phyloP scores from a whole-genome alignment of 495 filamentous ascomycete species.

The Xylaria venustula region DNA sequence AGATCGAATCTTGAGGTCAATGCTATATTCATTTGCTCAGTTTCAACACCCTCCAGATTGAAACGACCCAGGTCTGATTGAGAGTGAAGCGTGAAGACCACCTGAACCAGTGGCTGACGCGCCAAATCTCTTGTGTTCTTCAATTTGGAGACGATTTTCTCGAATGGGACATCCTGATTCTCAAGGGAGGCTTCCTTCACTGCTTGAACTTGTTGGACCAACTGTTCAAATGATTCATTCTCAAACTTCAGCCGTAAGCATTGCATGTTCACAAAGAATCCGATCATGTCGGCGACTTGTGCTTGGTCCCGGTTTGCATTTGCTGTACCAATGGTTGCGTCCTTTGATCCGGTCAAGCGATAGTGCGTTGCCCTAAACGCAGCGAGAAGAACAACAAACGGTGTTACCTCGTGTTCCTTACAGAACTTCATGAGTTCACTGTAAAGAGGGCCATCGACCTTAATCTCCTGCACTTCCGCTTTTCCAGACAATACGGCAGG shows the following conservation, averaged over 20 bases:
- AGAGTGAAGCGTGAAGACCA: slow-evolving; percentile 12
- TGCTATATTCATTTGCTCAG: background rate
- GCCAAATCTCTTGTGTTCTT: background rate
- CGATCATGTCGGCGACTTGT: slow-evolving; percentile 1
- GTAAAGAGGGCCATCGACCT: background rate
- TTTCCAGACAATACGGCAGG: background rate
- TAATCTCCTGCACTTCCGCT: background rate
- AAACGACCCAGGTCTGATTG: slow-evolving; percentile 7
- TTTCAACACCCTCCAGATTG: background rate
- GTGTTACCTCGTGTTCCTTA: background rate
- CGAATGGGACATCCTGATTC: slow-evolving; percentile 10
- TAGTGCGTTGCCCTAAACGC: slow-evolving; percentile 11
- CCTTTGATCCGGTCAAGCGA: slow-evolving; percentile 4
- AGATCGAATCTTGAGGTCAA: slow-evolving; percentile 9
- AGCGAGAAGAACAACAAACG: slow-evolving; percentile 10
- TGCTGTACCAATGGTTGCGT: slow-evolving; percentile 2
- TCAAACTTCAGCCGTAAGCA: slow-evolving; percentile 5
- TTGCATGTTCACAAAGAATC: slow-evolving; percentile 15
- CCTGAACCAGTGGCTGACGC: slow-evolving; percentile 10
- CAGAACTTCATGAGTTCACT: background rate
- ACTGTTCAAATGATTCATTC: slow-evolving; percentile 2
- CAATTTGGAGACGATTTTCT: slow-evolving; percentile 7
- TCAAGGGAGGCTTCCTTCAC: background rate
- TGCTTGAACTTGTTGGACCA: slow-evolving; percentile 2
- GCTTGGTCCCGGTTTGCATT: slow-evolving; percentile 9